Evolutionary conservation across 2,329 filamentous ascomycete species (phyloP), one percentile per base, ranked within the genome.

Genomic region (Ceratocystiopsis sp.): DNA sequence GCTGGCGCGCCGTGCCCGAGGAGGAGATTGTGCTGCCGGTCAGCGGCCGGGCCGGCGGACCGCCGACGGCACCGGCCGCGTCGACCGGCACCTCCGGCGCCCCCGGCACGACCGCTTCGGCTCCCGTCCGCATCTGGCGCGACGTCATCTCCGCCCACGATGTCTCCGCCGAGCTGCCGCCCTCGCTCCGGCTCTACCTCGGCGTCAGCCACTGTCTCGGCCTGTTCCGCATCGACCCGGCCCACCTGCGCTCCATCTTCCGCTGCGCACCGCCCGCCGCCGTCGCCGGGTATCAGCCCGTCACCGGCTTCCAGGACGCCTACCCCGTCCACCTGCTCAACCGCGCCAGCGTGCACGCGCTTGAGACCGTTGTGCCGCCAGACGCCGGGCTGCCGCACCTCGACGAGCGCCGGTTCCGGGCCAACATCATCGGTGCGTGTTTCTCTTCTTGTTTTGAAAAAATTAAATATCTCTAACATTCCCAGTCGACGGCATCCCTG

Each of bases 271-370:
- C 80, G 0, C 64, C 58, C 15, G 67, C 67, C 49, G 67, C 69
- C 9, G 66, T 68, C 4, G 63, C 75, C 0, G 77, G 76, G 0
- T 79, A 78, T 50, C 73, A 80, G 53, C 73, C 78, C 1, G 63
- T 73, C 7, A 69, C 79, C 13, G 75, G 75, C 41, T 83, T 84
- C 54, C 75, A 80, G 48, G 81, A 85, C 55, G 74, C 74, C 73
- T 84, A 81, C 55, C 79, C 81, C 1, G 61, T 86, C 15, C 76
- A 83, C 50, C 60, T 86, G 37, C 59, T 84, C 42, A 83, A 73
- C 50, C 57, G 84, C 16, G 67, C 68, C 38, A 81, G 75, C 49
- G 64, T 84, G 18, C 69, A 70, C 40, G 68, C 75, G 40, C 65
- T 83, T 21, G 72, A 76, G 46, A 58, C 63, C 2, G 62, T 71